Evolutionary conservation across 371 early-diverging fungal species (phyloP).

Genomic region (Basidiobolus meristosporus): DNA sequence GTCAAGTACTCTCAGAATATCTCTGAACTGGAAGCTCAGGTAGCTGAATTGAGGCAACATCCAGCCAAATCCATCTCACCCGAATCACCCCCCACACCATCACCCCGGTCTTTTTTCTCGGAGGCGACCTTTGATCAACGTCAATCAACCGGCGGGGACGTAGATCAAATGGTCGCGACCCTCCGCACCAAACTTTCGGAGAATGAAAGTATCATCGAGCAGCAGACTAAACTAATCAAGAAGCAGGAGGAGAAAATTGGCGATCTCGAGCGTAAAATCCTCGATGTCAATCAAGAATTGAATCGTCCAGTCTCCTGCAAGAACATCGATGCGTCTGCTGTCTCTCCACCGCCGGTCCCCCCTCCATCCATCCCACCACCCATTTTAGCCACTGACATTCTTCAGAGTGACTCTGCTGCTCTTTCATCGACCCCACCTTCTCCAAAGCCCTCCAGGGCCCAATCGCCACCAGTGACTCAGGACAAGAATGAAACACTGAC

Average conservation of each 20-base stretch:
- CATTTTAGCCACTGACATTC: too few species aligned
- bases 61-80: too few species aligned
- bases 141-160: too few species aligned
- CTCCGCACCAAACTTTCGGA: not conserved
- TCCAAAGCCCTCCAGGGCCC: not conserved
- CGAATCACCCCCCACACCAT: too few species aligned
- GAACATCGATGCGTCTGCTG: not conserved
- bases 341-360: not conserved
- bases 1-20: not conserved
- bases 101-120: too few species aligned
- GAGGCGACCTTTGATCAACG: too few species aligned
- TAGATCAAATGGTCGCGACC: too few species aligned
- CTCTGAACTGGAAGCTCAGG: not conserved
- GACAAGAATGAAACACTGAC: not conserved
- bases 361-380: constrained; percentile 1
- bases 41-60: not conserved
- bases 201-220: not conserved
- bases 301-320: not conserved
- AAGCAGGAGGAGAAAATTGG: not conserved
- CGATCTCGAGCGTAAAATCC: not conserved
- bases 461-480: not conserved
- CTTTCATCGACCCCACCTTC: not conserved
- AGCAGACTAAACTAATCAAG: constrained; percentile 1
- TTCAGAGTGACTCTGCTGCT: not conserved
- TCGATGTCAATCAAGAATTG: not conserved